Base-by-base conservation (phyloP, 2,329 filamentous ascomycete genomes). In the Laburnicola sp. region DNA sequence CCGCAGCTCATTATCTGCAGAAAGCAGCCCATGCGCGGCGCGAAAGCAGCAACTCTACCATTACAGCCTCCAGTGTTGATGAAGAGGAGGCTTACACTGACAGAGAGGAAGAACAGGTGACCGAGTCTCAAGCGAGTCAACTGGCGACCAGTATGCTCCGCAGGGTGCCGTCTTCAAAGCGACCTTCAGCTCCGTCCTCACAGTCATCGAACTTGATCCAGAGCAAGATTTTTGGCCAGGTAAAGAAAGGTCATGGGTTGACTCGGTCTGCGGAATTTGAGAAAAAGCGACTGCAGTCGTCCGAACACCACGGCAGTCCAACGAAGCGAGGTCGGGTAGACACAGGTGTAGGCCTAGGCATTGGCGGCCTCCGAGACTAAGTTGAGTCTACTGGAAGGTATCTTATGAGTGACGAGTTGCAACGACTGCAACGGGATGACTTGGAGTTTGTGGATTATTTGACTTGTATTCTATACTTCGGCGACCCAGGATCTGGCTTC, bases 111-210 rank as follows among this genome's bases (percentile, higher is more conserved):
- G 82, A 88, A 56, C 84, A 87, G 37, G 74, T 91, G 0, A 82
- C 80, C 30, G 87, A 87, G 63, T 91, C 87, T 50, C 88, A 89
- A 64, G 89, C 90, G 6, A 92, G 87, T 63, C 87, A 89, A 57
- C 84, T 85, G 38, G 90, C 91, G 2, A 86, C 86, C 2, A 86
- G 85, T 59, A 85, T 93, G 84, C 79, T 90, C 56, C 86, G 87
- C 11, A 80, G 83, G 32, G 75, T 79, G 60, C 74, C 79, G 44
- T 68, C 76, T 40, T 60, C 74, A n/a, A 71, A 67, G 50, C 57
- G 61, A 10, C 60, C 60, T 60, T 63, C 65, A 3, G 62, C 65
- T 28, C 63, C 69, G 9, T 53, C 66, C 9, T 56, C 63, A 59
- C 72, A 67, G 61, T 75, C 56, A 36, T 80, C 71, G 66, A 59